Evolutionary conservation across 805 yeast genomes (phyloP), one percentile per base, ranked within the genome.

Genomic region (Vanderwaltozyma polyspora): DNA sequence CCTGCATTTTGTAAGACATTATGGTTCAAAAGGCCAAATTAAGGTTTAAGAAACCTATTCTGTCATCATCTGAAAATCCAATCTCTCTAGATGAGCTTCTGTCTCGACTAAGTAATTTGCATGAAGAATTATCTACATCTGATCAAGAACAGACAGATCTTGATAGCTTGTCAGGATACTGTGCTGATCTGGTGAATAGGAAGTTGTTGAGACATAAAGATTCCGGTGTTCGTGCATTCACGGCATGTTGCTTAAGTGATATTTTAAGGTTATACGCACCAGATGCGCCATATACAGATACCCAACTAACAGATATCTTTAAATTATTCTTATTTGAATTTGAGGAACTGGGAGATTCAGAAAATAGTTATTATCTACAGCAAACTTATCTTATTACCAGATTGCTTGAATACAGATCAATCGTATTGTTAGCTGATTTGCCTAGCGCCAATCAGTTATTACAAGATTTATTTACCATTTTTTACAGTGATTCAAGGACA

Each of bases 251-350:
- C 42, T 42, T 85, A 6, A 67, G 85, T 5, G 94, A 86, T 51
- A 63, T 87, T 8, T 57, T 86, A 28, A 64, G 94, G 38, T 55
- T 87, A 12, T 79, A 68, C 48, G 95, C 94, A 1, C 95, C 95
- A 0, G 83, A 86, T 51, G 94, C 95, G 6, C 95, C 96, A 4
- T 86, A 70, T 55, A 73, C 80, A 2, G 74, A 76, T 17, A 42
- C 61, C 2, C 77, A 79, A 43, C 62, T 86, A 25, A 62, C 74
- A 1, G 76, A 65, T 4, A 69, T 84, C 14, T 84, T 86, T 60
- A 71, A 67, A 42, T 63, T 82, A 6, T 73, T 85, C 47, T 67
- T 79, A 40, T 53, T 59, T 19, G 86, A 81, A 50, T 71, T 87
- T 43, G 65, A 65, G 35, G 67, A 64, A 31, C 55, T 84, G 28